These are phyloP conservation scores for Coemansia sp. DNA, from an alignment of 371 early-diverging fungal species.

Conservation along the genomic window DNA sequence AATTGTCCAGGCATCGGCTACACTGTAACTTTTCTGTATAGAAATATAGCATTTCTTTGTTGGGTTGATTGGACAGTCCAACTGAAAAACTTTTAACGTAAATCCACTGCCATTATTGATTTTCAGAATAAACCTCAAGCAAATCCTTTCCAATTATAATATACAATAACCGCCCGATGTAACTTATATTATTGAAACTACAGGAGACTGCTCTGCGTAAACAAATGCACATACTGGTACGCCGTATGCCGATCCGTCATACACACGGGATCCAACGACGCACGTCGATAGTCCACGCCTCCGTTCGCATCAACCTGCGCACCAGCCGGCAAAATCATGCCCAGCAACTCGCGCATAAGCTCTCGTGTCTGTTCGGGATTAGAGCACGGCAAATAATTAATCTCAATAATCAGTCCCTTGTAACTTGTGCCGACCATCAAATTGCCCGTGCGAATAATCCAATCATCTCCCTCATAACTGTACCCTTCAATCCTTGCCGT, in stretches of 20 bases:
- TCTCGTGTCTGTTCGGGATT: constrained; percentile 44
- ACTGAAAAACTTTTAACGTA: too few species aligned
- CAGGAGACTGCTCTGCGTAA: constrained; percentile 42
- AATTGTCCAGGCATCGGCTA: too few species aligned
- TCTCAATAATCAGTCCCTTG: constrained; percentile 44
- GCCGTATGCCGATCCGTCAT: constrained; percentile 50
- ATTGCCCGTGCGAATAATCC: constrained; percentile 44
- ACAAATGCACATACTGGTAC: constrained; percentile 47
- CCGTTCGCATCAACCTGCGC: constrained; percentile 40
- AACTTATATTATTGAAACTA: background rate
- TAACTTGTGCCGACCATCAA: constrained; percentile 49
- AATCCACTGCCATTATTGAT: too few species aligned
- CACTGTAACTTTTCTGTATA: too few species aligned
- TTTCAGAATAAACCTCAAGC: too few species aligned
- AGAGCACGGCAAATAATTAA: constrained; percentile 42
- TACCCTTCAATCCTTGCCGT: constrained; percentile 51
- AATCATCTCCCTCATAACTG: constrained; percentile 48
- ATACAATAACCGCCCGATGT: background rate
- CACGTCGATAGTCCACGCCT: constrained; percentile 40
- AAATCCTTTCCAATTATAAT: too few species aligned
- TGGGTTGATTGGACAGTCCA: too few species aligned
- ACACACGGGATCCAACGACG: constrained; percentile 28
- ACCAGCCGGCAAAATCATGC: constrained; percentile 42
- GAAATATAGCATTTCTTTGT: too few species aligned
- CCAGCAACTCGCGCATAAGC: constrained; percentile 43